Conservation (phyloP, 495 filamentous ascomycete species). For the Annulohypoxylon nitens region DNA sequence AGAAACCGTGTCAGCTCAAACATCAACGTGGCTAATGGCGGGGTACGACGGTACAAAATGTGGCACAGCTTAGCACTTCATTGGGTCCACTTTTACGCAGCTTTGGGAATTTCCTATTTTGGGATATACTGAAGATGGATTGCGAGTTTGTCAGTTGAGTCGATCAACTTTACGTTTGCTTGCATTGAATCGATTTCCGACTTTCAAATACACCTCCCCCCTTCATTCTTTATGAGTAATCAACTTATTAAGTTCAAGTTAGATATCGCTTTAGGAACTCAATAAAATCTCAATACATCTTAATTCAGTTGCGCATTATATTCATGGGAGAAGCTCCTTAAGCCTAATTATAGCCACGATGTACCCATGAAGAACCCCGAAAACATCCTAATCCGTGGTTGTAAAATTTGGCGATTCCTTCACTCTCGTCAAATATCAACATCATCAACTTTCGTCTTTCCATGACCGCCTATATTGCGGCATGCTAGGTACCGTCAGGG, state of each 20-base stretch:
- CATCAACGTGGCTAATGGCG: conserved; percentile 43
- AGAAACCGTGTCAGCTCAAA: conserved; percentile 47
- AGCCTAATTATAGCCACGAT: background rate
- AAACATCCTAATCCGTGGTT: background rate
- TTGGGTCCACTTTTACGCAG: background rate
- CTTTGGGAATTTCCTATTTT: background rate
- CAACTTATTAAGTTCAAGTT: too few relatives aligned
- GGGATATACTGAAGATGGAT: too few relatives aligned
- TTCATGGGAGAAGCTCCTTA: background rate
- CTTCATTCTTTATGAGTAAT: too few relatives aligned
- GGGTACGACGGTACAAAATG: conserved; percentile 18
- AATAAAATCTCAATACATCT: background rate
- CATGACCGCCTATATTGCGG: background rate
- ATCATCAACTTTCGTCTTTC: background rate
- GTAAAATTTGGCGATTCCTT: background rate
- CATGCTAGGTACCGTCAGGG: background rate
- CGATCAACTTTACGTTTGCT: too few relatives aligned
- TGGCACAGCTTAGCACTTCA: conserved; percentile 26
- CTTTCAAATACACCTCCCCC: too few relatives aligned
- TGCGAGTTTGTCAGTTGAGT: too few relatives aligned
- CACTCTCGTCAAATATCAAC: background rate
- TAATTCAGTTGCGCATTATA: background rate
- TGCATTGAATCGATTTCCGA: too few relatives aligned
- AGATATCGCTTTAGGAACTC: too few relatives aligned
- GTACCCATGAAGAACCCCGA: background rate